Conservation (phyloP, 83 land plant species). For the Thuja plicata region DNA sequence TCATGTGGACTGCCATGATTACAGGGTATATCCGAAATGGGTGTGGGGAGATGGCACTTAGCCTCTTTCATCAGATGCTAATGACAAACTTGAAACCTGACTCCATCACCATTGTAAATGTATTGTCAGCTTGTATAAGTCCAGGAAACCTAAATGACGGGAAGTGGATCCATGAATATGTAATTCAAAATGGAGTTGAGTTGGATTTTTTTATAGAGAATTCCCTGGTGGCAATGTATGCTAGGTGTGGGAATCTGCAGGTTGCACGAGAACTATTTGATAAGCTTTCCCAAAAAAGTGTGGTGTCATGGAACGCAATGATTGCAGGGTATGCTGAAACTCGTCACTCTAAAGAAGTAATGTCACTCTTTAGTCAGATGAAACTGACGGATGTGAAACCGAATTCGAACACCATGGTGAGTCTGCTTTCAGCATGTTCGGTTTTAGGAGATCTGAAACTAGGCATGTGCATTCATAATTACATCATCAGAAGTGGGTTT, state of each 20-base stretch:
- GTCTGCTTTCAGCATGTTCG: constrained; percentile 18
- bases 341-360: not conserved
- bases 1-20: constrained; percentile 67
- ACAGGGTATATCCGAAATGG: constrained; percentile 54
- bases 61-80: constrained; percentile 28
- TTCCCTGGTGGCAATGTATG: constrained; percentile 10
- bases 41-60: constrained; percentile 18
- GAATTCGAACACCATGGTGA: constrained; percentile 12
- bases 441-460: constrained; percentile 13
- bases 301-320: constrained; percentile 5
- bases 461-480: constrained; percentile 20
- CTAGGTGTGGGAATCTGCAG: not conserved
- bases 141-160: constrained; percentile 1
- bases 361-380: constrained; percentile 14
- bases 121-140: constrained; percentile 7
- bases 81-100: not conserved
- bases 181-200: not conserved
- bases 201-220: not conserved
- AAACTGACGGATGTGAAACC: not conserved
- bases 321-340: not conserved
- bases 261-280: constrained; percentile 9
- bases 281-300: not conserved
- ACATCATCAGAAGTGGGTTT: constrained; percentile 16
- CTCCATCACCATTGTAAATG: constrained; percentile 9
- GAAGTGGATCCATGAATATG: constrained; percentile 14